These are phyloP conservation scores for Phytophthora sp. DNA, from an alignment of 352 stramenopile genomes.

Conservation along the genomic window DNA sequence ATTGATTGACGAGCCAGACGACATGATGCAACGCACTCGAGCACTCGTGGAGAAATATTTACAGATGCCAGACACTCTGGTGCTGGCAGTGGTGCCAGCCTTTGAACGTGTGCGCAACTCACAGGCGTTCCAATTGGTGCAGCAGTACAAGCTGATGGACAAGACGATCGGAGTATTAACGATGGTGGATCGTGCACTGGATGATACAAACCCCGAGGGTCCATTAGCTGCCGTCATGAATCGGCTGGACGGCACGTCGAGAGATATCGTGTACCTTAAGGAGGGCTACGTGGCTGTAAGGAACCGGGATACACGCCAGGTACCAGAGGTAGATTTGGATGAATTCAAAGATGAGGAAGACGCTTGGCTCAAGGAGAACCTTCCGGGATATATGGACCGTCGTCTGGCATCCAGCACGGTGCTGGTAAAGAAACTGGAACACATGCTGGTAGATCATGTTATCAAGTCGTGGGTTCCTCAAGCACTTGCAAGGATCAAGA, in stretches of 20 bases:
- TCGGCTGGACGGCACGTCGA: constrained; percentile 34
- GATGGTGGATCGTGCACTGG: constrained; percentile 45
- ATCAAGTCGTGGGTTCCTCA: constrained; percentile 34
- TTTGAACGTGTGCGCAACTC: constrained; percentile 45
- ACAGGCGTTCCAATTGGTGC: constrained; percentile 55
- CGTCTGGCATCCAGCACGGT: constrained; percentile 36
- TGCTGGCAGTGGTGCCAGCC: constrained; percentile 48
- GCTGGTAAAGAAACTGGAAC: constrained; percentile 38
- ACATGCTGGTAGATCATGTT: constrained; percentile 45
- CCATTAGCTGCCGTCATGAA: constrained; percentile 36
- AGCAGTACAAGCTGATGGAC: constrained; percentile 41
- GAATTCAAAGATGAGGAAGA: constrained; percentile 35
- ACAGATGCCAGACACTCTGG: constrained; percentile 40
- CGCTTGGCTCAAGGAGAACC: constrained; percentile 36
- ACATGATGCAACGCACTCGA: constrained; percentile 53
- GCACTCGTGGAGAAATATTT: constrained; percentile 47
- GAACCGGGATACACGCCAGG: constrained; percentile 39
- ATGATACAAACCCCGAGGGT: constrained; percentile 28
- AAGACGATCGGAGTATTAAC: constrained; percentile 52
- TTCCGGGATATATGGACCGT: constrained; percentile 33
- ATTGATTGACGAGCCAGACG: constrained; percentile 35
- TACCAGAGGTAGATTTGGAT: constrained; percentile 23
- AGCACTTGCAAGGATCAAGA: constrained; percentile 16
- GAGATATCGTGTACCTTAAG: constrained; percentile 43
- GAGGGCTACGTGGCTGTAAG: constrained; percentile 50